Conservation (phyloP, 371 early-diverging fungal species). For the Apophysomyces ossiformis region DNA sequence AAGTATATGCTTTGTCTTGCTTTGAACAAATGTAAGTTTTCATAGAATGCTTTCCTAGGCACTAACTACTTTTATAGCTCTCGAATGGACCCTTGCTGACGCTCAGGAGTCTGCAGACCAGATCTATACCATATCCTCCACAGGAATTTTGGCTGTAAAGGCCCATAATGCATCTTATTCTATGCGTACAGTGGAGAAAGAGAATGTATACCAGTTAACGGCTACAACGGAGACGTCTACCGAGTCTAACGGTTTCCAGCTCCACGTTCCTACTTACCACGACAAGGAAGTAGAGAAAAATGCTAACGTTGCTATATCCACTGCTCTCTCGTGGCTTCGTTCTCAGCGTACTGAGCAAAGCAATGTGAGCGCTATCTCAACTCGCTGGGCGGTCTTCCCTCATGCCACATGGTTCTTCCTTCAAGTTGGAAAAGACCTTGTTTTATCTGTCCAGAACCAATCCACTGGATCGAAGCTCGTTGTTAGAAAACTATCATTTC, state of each 20-base stretch:
- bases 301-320: constrained; percentile 17
- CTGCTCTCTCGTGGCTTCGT: constrained; percentile 26
- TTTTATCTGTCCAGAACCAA: constrained; percentile 31
- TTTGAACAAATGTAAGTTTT: not conserved
- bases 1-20: constrained; percentile 46
- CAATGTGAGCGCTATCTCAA: constrained; percentile 20
- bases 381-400: constrained; percentile 44
- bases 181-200: constrained; percentile 31
- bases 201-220: constrained; percentile 19
- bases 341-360: constrained; percentile 32
- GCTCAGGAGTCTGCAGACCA: constrained; percentile 34
- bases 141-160: constrained; percentile 36
- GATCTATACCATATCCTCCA: constrained; percentile 32
- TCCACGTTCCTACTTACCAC: constrained; percentile 39
- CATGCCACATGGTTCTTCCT: constrained; percentile 46
- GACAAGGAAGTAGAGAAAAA: constrained; percentile 30
- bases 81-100: constrained; percentile 40
- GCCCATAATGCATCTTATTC: constrained; percentile 34
- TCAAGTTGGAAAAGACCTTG: constrained; percentile 30
- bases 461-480: constrained; percentile 26
- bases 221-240: constrained; percentile 26
- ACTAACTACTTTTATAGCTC: constrained; percentile 25
- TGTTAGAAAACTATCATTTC: constrained; percentile 33
- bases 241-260: constrained; percentile 29
- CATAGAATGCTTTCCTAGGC: not conserved